Conservation (phyloP, 129 eudicot species). For the Escallonia rubra region DNA sequence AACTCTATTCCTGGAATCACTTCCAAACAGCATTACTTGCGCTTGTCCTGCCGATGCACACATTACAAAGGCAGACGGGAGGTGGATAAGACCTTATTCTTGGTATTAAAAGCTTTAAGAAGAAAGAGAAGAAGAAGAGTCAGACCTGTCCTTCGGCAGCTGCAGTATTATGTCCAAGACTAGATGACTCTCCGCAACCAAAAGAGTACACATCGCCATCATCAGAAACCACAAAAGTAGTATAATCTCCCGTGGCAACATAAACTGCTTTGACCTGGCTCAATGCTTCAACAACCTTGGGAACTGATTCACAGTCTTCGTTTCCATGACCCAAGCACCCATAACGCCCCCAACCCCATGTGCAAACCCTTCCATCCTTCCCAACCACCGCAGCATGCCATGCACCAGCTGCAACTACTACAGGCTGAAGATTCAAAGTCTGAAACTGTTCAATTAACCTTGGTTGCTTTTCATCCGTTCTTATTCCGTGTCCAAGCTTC, state of each 20-base stretch:
- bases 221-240: constrained; percentile 85
- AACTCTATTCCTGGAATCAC: no score
- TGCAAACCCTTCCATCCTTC: constrained; percentile 88
- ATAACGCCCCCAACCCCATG: constrained; percentile 93
- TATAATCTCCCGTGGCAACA: constrained; percentile 97
- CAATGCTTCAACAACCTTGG: constrained; percentile 85
- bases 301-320: constrained; percentile 88
- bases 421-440: constrained; percentile 75
- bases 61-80: no score
- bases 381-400: constrained; percentile 99
- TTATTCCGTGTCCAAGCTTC: constrained; percentile 83
- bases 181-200: constrained; percentile 94
- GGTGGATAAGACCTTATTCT: no score
- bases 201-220: constrained; percentile 85
- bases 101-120: neutral
- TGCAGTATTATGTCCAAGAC: constrained; percentile 77
- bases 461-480: constrained; percentile 79
- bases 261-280: constrained; percentile 80
- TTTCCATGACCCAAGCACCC: constrained; percentile 98
- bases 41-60: no score
- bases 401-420: constrained; percentile 92
- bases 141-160: constrained; percentile 71
- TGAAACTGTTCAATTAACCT: constrained; percentile 74
- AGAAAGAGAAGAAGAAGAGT: neutral
- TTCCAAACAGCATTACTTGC: no score